These are phyloP conservation scores for Fusarium annulatum DNA, from an alignment of 2,329 filamentous ascomycete genomes.

Conservation along the genomic window DNA sequence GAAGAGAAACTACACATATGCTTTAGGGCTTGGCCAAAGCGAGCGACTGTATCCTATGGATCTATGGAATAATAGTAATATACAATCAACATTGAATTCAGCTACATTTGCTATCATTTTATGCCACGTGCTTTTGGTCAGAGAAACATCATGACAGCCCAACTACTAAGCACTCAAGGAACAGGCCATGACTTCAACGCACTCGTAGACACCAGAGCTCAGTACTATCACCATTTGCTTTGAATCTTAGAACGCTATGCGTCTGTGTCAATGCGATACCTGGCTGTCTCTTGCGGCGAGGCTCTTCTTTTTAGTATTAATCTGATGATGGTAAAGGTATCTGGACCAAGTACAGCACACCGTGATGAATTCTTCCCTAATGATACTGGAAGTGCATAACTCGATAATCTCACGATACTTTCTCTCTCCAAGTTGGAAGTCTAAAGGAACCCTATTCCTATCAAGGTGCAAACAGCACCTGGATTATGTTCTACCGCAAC, in stretches of 20 bases:
- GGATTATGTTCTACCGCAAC: neutral
- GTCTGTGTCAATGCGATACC: neutral
- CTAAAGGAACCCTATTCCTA: neutral
- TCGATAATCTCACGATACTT: neutral
- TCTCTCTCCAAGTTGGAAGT: neutral
- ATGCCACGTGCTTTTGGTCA: neutral
- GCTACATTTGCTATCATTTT: neutral
- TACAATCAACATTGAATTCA: neutral
- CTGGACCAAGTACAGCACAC: neutral
- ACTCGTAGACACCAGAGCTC: neutral
- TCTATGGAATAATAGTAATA: neutral
- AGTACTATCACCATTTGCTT: neutral
- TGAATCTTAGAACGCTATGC: neutral
- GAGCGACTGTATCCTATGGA: neutral
- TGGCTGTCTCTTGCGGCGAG: neutral
- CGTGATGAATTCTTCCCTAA: neutral
- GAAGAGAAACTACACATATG: neutral
- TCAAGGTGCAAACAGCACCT: neutral
- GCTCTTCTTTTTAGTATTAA: neutral
- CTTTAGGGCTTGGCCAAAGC: neutral
- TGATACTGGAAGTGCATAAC: neutral
- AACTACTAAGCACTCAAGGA: neutral
- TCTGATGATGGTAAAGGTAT: neutral
- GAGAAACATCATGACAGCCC: no score
- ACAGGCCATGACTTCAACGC: no score